These are phyloP conservation scores for Citeromyces hawaiiensis DNA, from an alignment of 1,139 yeast genomes.

Conservation along the genomic window DNA sequence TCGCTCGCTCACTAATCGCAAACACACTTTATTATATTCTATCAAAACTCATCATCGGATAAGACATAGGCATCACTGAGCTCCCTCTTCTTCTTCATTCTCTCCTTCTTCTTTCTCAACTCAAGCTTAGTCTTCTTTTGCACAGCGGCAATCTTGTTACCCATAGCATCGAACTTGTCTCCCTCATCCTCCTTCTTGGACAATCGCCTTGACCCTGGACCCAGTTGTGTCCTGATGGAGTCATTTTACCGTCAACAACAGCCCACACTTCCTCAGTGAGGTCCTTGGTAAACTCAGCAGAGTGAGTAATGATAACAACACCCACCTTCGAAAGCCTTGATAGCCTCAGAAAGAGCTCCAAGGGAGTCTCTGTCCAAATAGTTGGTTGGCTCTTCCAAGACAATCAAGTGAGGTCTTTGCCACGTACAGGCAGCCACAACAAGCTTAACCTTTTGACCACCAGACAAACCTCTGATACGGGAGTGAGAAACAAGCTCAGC, in stretches of 20 bases:
- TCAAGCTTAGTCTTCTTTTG: conserved; percentile 97
- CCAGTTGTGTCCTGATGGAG: conserved; percentile 99
- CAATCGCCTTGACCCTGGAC: conserved; percentile 99
- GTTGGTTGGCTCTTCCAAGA: conserved; percentile 98
- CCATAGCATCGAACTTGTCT: conserved; percentile 99
- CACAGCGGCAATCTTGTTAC: conserved; percentile 95
- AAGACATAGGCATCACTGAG: conserved; percentile 98
- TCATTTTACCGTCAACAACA: conserved; percentile 93
- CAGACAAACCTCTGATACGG: conserved; percentile 99
- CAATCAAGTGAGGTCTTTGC: conserved; percentile 99
- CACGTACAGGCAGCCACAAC: conserved; percentile 99
- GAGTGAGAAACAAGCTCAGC: conserved; percentile 99
- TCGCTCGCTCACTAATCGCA: no score
- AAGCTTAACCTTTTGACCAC: conserved; percentile 99
- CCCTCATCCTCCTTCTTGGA: conserved; percentile 96
- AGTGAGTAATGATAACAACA: conserved; percentile 98
- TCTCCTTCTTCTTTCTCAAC: conserved; percentile 99
- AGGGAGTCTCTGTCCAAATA: conserved; percentile 98
- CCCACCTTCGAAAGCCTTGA: conserved; percentile 99
- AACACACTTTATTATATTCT: no score
- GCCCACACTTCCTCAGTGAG: conserved; percentile 99
- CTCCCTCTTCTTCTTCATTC: conserved; percentile 99
- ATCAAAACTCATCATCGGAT: conserved; percentile 66
- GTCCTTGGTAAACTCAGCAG: conserved; percentile 99
- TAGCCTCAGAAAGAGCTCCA: conserved; percentile 98